phyloP scores from a whole-genome alignment of 352 stramenopile species.

The Phytophthora brassicae region DNA sequence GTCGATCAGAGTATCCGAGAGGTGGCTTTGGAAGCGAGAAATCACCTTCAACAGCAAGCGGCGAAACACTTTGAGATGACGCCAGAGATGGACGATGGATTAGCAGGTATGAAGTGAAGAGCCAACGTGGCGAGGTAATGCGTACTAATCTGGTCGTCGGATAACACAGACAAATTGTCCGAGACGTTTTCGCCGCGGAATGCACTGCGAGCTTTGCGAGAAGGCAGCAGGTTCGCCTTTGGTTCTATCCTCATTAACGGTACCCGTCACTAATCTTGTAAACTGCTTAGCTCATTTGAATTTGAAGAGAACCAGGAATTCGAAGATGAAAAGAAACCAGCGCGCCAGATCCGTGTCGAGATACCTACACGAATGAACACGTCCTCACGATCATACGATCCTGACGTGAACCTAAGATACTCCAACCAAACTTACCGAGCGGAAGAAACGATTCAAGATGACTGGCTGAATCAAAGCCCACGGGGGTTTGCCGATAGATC shows the following conservation, averaged over 20 bases:
- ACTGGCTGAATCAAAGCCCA: constrained; percentile 4
- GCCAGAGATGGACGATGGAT: constrained; percentile 38
- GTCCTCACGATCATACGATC: not conserved
- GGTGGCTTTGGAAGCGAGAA: constrained; percentile 55
- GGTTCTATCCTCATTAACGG: too few relatives aligned
- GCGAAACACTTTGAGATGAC: constrained; percentile 37
- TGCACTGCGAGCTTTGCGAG: constrained; percentile 40
- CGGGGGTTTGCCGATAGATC: not conserved
- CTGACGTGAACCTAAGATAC: not conserved
- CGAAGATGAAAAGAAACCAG: constrained; percentile 20
- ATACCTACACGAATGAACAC: constrained; percentile 23
- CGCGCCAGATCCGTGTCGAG: constrained; percentile 26
- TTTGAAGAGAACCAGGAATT: constrained; percentile 27
- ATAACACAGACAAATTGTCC: constrained; percentile 48
- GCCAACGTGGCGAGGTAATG: not conserved
- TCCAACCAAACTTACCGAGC: constrained; percentile 5
- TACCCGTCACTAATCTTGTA: not conserved
- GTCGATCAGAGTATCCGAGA: constrained; percentile 67
- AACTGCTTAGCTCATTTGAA: constrained; percentile 14
- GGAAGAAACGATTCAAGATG: constrained; percentile 13
- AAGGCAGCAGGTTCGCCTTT: constrained; percentile 46
- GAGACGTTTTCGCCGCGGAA: constrained; percentile 64
- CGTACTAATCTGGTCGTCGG: not conserved
- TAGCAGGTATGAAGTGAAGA: constrained; percentile 32
- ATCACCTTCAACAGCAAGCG: constrained; percentile 56